Conservation (phyloP, 768 basidiomycete species). For the Calvatia gigantea region DNA sequence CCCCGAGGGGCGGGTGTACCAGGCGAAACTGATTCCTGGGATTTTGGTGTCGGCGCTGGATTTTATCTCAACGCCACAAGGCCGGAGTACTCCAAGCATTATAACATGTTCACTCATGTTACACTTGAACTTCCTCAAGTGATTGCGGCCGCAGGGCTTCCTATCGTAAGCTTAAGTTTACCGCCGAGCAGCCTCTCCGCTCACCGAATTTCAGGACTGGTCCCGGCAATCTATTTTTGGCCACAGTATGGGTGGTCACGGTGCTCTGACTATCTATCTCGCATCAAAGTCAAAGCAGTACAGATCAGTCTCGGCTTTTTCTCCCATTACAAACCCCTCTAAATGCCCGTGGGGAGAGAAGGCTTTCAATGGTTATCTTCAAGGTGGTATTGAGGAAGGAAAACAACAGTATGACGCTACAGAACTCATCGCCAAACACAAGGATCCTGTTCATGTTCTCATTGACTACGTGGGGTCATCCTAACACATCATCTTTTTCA, state of each 20-base stretch:
- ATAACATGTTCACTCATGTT: conserved; percentile 88
- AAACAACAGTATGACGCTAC: conserved; percentile 78
- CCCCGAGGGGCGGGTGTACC: conserved; percentile 88
- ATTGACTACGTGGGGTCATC: conserved; percentile 71
- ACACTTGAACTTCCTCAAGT: conserved; percentile 81
- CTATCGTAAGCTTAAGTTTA: conserved; percentile 54
- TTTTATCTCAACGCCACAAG: conserved; percentile 94
- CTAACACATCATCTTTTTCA: not conserved
- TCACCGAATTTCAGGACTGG: conserved; percentile 55
- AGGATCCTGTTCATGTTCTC: conserved; percentile 70
- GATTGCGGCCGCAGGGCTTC: conserved; percentile 67
- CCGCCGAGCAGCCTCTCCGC: not conserved
- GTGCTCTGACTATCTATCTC: conserved; percentile 89
- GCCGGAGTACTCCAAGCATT: conserved; percentile 65
- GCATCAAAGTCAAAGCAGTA: conserved; percentile 68
- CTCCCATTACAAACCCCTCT: conserved; percentile 83
- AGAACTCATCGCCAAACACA: conserved; percentile 63
- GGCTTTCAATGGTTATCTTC: conserved; percentile 84
- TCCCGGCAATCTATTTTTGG: conserved; percentile 86
- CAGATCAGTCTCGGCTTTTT: conserved; percentile 86
- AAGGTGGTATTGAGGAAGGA: conserved; percentile 75
- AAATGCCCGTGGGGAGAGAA: conserved; percentile 90
- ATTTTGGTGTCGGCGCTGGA: conserved; percentile 93
- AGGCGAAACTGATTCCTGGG: conserved; percentile 81
- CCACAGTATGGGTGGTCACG: conserved; percentile 98